Evolutionary conservation across 495 filamentous ascomycete genomes (phyloP), one percentile per base, ranked within the genome.

Genomic region (Lindgomyces ingoldianus): DNA sequence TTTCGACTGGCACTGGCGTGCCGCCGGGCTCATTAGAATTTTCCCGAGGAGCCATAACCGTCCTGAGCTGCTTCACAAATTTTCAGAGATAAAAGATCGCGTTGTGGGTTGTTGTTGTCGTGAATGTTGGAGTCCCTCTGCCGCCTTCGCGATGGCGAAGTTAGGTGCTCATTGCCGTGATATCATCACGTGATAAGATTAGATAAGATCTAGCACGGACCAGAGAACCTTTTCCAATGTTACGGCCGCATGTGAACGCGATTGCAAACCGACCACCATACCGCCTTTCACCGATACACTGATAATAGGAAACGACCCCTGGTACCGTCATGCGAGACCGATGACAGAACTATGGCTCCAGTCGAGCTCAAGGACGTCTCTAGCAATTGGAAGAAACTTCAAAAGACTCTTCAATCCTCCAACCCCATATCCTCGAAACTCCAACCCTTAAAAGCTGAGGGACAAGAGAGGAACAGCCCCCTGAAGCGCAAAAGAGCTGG

Each of bases 1-100:
- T 93, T 75, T 91, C 83, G 4, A 89, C 84, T 55, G 83, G 82
- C 65, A 84, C 85, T 30, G 84, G 84, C 36, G 83, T 85, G 69
- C 77, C 78, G 42, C 75, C 75, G 60, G 75, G 75, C 72, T 85
- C 83, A 60, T 79, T 63, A 30, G 72, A 77, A 30, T 54, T 57
- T 33, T 72, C 72, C 4, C 70, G 54, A 49, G 69, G 70, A 16
- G 70, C 70, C 70, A 72, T 74, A 59, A 50, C 25, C 54, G 33
- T 25, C 8, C 9, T 21, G 4, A 41, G 36, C 19, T n/a, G 6
- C 39, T 21, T 24, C 24, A n/a, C 19, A 46, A 39, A 72, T 44
- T 66, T 60, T 64, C 67, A 51, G 58, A 62, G 52, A 57, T 62
- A 45, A 41, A 60, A 41, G 54, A 30, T 55, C 39, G 51, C 42